These are phyloP conservation scores for Hypoxylon sp. DNA, from an alignment of 2,329 filamentous ascomycete genomes.

Conservation along the genomic window DNA sequence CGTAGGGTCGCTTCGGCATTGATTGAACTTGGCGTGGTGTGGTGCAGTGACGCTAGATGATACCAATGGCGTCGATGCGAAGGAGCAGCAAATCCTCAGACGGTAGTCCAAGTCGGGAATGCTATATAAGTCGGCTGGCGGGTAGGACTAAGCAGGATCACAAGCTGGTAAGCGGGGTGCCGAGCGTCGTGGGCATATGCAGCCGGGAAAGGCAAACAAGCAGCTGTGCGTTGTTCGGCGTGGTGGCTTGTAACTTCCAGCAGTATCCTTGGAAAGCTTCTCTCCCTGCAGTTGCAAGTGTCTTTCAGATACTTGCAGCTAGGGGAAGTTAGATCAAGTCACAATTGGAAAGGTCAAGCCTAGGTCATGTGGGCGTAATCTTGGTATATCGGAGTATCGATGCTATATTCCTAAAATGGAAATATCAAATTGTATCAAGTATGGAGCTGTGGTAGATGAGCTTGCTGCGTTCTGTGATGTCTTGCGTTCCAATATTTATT, in stretches of 20 bases:
- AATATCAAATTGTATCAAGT: not conserved
- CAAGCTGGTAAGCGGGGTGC: constrained; percentile 24
- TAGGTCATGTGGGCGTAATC: constrained; percentile 17
- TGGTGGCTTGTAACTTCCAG: constrained; percentile 10
- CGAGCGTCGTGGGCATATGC: constrained; percentile 37
- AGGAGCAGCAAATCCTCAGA: not conserved
- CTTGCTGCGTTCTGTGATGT: not conserved
- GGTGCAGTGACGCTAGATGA: constrained; percentile 6
- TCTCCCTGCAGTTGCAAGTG: constrained; percentile 5
- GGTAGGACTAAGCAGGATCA: constrained; percentile 2
- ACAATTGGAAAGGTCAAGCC: constrained; percentile 6
- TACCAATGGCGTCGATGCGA: not conserved
- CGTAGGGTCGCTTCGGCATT: constrained; percentile 57
- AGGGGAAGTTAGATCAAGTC: constrained; percentile 1
- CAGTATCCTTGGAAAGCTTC: not conserved
- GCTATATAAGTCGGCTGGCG: constrained; percentile 23
- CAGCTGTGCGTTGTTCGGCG: constrained; percentile 14
- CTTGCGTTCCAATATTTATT: not conserved
- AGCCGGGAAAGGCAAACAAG: constrained; percentile 32
- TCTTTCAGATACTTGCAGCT: not conserved
- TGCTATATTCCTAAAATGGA: constrained; percentile 12
- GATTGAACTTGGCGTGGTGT: constrained; percentile 9
- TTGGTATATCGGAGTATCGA: constrained; percentile 11
- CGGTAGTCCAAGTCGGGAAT: not conserved
- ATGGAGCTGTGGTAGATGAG: not conserved